These are phyloP conservation scores for Apocynum venetum DNA, from an alignment of 257 asterid genomes.

Conservation along the genomic window DNA sequence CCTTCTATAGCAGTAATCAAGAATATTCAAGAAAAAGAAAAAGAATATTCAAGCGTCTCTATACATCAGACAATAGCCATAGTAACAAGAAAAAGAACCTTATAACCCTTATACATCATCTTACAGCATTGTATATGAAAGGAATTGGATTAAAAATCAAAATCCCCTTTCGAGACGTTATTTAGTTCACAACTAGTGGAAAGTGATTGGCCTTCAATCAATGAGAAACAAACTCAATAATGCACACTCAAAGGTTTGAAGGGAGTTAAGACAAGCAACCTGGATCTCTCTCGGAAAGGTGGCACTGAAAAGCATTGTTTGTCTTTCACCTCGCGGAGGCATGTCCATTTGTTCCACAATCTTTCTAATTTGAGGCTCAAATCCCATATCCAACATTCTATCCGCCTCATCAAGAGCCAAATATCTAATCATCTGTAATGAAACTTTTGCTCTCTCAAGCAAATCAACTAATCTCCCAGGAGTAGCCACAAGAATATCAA, in stretches of 20 bases:
- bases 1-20: background rate
- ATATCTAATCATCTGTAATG: conserved; percentile 72
- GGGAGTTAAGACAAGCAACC: conserved; percentile 35
- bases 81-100: background rate
- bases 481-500: conserved; percentile 93
- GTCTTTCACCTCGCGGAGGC: conserved; percentile 88
- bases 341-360: conserved; percentile 92
- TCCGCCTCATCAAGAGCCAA: conserved; percentile 97
- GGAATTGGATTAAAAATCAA: background rate
- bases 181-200: background rate
- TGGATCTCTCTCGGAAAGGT: conserved; percentile 90
- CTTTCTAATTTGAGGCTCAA: conserved; percentile 93
- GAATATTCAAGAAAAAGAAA: background rate
- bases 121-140: background rate
- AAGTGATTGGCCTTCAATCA: background rate
- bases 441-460: conserved; percentile 87
- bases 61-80: background rate
- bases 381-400: conserved; percentile 95
- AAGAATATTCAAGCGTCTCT: too few relatives aligned
- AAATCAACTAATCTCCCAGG: conserved; percentile 94
- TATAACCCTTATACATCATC: background rate
- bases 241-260: background rate
- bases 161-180: background rate
- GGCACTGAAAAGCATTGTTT: conserved; percentile 88
- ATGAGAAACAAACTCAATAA: background rate